Evolutionary conservation across 768 basidiomycete species (phyloP).

Genomic region (Mycena kentingensis): DNA sequence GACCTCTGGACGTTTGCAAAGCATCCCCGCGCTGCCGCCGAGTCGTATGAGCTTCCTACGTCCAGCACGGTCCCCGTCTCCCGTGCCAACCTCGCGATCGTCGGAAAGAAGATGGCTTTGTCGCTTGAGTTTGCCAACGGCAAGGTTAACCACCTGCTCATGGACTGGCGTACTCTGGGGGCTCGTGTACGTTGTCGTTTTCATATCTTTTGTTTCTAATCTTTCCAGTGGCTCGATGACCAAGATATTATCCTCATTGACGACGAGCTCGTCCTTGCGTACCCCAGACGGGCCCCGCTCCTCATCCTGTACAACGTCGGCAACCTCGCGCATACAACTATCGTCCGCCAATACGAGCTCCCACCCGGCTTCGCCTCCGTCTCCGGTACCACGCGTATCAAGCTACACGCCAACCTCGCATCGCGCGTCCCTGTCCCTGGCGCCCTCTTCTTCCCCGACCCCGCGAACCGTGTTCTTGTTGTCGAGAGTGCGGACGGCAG

Average conservation of each 20-base stretch:
- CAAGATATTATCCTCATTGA: slow-evolving; percentile 49
- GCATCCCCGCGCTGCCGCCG: slow-evolving; percentile 46
- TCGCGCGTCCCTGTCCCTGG: slow-evolving; percentile 38
- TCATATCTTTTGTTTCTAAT: background rate
- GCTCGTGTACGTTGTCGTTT: slow-evolving; percentile 40
- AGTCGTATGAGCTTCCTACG: slow-evolving; percentile 44
- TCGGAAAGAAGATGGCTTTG: slow-evolving; percentile 46
- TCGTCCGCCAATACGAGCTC: slow-evolving; percentile 57
- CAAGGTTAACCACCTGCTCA: slow-evolving; percentile 45
- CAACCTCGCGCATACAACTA: slow-evolving; percentile 41
- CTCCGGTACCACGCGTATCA: slow-evolving; percentile 38
- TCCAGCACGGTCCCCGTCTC: slow-evolving; percentile 38
- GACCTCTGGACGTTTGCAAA: slow-evolving; percentile 58
- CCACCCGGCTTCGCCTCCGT: slow-evolving; percentile 56
- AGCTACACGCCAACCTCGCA: slow-evolving; percentile 51
- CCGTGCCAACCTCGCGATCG: slow-evolving; percentile 40
- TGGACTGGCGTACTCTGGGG: slow-evolving; percentile 53
- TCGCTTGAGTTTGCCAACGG: slow-evolving; percentile 45
- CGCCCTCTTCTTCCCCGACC: slow-evolving; percentile 61
- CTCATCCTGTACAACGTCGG: slow-evolving; percentile 51
- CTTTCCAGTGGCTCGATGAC: slow-evolving; percentile 50
- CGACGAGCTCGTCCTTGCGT: slow-evolving; percentile 45
- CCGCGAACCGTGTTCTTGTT: slow-evolving; percentile 50
- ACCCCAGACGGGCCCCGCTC: slow-evolving; percentile 37
- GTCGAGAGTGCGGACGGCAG: slow-evolving; percentile 42